Conservation (phyloP, 176 grass and related monocot species). For the Bromus sterilis region DNA sequence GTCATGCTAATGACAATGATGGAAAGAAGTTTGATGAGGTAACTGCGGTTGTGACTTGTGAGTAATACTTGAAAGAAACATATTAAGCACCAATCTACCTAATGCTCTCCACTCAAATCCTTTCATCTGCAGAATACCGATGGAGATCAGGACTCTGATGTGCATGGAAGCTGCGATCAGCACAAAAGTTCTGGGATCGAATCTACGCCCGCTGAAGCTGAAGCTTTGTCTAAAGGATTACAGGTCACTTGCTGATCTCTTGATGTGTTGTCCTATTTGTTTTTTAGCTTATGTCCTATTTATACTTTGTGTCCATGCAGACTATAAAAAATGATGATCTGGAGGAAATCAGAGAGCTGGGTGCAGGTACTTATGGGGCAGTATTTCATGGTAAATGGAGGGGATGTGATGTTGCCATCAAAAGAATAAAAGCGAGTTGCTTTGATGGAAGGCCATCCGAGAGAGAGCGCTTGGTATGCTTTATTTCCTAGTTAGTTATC, state of each 20-base stretch:
- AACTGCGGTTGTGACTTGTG: conserved; percentile 41
- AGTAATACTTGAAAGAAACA: conserved; percentile 33
- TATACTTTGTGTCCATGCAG: conserved; percentile 40
- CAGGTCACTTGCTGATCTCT: conserved; percentile 48
- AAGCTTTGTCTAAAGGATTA: conserved; percentile 73
- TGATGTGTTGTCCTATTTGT: conserved; percentile 8
- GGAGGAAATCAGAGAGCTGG: conserved; percentile 94
- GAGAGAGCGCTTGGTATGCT: conserved; percentile 78
- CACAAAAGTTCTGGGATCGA: conserved; percentile 63
- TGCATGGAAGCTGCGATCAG: conserved; percentile 35
- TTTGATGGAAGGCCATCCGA: conserved; percentile 88
- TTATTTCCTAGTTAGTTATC: conserved; percentile 7
- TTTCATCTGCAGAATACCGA: conserved; percentile 35
- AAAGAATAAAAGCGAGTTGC: conserved; percentile 99
- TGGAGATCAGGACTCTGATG: conserved; percentile 26
- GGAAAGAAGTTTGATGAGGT: conserved; percentile 42
- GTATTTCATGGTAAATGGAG: conserved; percentile 98
- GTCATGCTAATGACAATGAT: conserved; percentile 13
- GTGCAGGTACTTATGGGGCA: conserved; percentile 88
- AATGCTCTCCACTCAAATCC: conserved; percentile 3
- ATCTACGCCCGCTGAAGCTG: conserved; percentile 74
- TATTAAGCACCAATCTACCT: conserved; percentile 1
- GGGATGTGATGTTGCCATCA: conserved; percentile 95
- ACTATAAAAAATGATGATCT: conserved; percentile 96
- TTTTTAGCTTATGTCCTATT: conserved; percentile 14